A percentile compares a stretch with the other conserved stretches of the same genome.
These are phyloP conservation scores for Apiotrichum siamense DNA, from an alignment of 1,284 basidiomycete species.

Conservation along the genomic window DNA sequence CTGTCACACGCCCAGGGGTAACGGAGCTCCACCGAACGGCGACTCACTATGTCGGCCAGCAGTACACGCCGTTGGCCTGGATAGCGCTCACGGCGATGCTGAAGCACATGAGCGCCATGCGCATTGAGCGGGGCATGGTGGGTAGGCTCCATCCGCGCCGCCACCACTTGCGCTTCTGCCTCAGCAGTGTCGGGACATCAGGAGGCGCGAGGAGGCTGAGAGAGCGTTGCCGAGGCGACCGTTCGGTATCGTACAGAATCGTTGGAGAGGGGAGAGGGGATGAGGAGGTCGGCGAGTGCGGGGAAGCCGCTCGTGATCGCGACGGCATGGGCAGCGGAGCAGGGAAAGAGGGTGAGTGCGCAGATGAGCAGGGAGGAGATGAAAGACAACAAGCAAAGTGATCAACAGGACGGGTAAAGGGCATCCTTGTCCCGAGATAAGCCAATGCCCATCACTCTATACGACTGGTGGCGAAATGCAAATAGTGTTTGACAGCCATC, in stretches of 20 bases:
- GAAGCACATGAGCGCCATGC: slow-evolving; percentile 33
- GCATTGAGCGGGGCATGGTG: slow-evolving; percentile 20
- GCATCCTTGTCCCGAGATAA: too few species aligned
- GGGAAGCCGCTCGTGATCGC: too few species aligned
- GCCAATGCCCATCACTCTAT: too few species aligned
- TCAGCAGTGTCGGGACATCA: slow-evolving; percentile 24
- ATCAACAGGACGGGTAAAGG: too few species aligned
- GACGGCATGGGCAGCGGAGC: too few species aligned
- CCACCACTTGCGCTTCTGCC: slow-evolving; percentile 26
- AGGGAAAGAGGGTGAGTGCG: too few species aligned
- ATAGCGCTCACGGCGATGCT: slow-evolving; percentile 35
- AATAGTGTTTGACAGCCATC: too few species aligned
- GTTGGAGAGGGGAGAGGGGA: slow-evolving; percentile 4
- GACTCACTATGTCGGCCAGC: slow-evolving; percentile 46
- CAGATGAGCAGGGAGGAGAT: too few species aligned
- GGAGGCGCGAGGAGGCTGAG: slow-evolving; percentile 20
- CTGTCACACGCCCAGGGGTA: too few species aligned
- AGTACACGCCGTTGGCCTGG: slow-evolving; percentile 48
- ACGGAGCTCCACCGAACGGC: too few species aligned
- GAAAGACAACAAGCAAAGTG: too few species aligned
- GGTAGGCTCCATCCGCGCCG: slow-evolving; percentile 16
- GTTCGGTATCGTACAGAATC: slow-evolving; percentile 7
- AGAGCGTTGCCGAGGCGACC: neutral
- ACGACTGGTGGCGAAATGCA: too few species aligned
- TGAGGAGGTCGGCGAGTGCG: neutral